Evolutionary conservation across 1,284 basidiomycete genomes (phyloP), one percentile per base, ranked within the genome.

Genomic region (Trichosporon sp.): DNA sequence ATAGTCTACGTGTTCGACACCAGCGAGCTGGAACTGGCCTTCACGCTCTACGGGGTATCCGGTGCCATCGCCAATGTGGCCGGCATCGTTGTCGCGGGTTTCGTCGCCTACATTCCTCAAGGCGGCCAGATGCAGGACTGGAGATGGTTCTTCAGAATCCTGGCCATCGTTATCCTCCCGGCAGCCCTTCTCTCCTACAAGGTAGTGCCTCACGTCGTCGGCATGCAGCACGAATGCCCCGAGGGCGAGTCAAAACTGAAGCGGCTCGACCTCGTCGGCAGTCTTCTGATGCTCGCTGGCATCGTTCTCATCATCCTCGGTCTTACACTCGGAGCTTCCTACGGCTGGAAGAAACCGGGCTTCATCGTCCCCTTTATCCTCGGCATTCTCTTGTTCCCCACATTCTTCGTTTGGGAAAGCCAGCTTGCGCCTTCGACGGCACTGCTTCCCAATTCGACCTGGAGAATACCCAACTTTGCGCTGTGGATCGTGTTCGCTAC

Each of bases 331-430:
- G 81, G 81, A 61, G 79, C 81, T 1, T 75, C 76, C 0, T 76
- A 79, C 73, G 82, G 79, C 4, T 84, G 75, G 73, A 77, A 74
- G 66, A 83, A 69, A n/a, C 74, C 81, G 2, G 67, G 71, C 4
- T 84, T 84, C 79, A 77, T 84, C 70, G 81, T 78, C 0, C 82
- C 82, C 10, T 80, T 84, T 76, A 73, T 84, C 14, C 74, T 83
- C 21, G 75, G 78, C 67, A 14, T 59, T 11, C 71, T 78, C 31
- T 67, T 83, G 66, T 81, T 79, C 56, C 70, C 78, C 35, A 70
- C 73, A 51, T 79, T 77, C 70, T 79, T 79, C 72, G 54, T 79
- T 61, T 81, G 77, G 76, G 79, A 83, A 51, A 70, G 73, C 1
- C 67, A 71, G 1, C 70, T 82, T 10, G 71, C 74, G 12, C 72